These are phyloP conservation scores for Phytophthora hybrid DNA, from an alignment of 352 stramenopile genomes.

Conservation along the genomic window DNA sequence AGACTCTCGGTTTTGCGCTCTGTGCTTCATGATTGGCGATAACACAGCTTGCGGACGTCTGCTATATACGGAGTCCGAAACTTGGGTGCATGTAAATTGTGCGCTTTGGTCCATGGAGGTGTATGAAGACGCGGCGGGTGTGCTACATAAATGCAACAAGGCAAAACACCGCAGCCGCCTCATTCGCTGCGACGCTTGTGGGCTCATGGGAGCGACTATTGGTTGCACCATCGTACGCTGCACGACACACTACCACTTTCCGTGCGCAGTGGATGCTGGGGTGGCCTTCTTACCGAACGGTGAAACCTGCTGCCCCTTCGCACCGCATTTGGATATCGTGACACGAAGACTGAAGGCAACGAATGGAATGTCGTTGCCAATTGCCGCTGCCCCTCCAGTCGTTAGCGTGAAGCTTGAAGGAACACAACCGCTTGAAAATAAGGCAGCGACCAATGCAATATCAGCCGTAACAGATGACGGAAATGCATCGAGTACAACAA, in stretches of 20 bases:
- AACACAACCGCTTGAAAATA: not conserved
- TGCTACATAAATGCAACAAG: slow-evolving; percentile 89
- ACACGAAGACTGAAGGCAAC: slow-evolving; percentile 39
- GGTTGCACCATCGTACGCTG: slow-evolving; percentile 92
- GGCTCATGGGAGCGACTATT: slow-evolving; percentile 90
- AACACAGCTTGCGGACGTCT: slow-evolving; percentile 75
- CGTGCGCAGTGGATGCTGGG: slow-evolving; percentile 86
- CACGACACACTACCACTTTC: slow-evolving; percentile 94
- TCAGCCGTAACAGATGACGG: slow-evolving; percentile 10
- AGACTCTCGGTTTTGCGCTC: slow-evolving; percentile 77
- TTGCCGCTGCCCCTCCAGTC: slow-evolving; percentile 1
- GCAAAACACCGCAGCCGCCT: slow-evolving; percentile 88
- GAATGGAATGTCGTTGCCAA: slow-evolving; percentile 10
- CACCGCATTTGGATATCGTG: slow-evolving; percentile 61
- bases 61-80: slow-evolving; percentile 81
- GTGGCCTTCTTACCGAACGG: slow-evolving; percentile 76
- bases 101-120: slow-evolving; percentile 94
- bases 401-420: not conserved
- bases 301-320: slow-evolving; percentile 71
- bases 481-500: slow-evolving; percentile 2
- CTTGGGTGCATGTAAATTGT: slow-evolving; percentile 95
- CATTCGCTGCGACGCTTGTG: slow-evolving; percentile 93
- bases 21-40: slow-evolving; percentile 89
- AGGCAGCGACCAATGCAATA: not conserved
- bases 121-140: slow-evolving; percentile 78